Evolutionary conservation across 176 grass and related monocot genomes (phyloP).

Genomic region (Puya raimondii): DNA sequence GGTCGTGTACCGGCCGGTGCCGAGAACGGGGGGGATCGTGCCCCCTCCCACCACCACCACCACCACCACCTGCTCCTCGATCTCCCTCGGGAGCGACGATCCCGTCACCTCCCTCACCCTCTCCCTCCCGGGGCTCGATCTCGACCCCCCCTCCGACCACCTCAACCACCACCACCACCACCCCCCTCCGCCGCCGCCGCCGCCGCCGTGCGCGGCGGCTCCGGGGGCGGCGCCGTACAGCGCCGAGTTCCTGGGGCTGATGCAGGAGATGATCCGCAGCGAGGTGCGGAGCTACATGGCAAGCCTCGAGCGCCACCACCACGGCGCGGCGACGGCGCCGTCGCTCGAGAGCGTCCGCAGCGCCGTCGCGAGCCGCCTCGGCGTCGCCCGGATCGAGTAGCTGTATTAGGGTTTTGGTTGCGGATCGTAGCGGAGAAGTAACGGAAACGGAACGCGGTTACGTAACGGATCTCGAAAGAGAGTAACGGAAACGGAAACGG

Average conservation of each 20-base stretch:
- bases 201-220: background rate
- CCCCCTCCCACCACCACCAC: slow-evolving; percentile 15
- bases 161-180: slow-evolving; percentile 12
- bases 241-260: slow-evolving; percentile 35
- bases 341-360: background rate
- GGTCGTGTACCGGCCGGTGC: slow-evolving; percentile 48
- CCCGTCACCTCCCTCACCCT: slow-evolving; percentile 72
- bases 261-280: slow-evolving; percentile 78
- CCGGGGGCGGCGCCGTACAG: slow-evolving; percentile 13
- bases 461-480: too few relatives aligned
- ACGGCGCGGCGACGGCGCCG: background rate
- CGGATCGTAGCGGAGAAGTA: background rate
- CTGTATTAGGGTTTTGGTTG: background rate
- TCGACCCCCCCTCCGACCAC: slow-evolving; percentile 13
- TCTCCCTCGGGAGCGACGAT: slow-evolving; percentile 31
- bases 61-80: background rate
- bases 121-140: slow-evolving; percentile 45
- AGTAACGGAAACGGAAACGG: too few relatives aligned
- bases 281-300: slow-evolving; percentile 87
- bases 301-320: slow-evolving; percentile 31
- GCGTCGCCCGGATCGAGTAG: background rate
- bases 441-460: too few relatives aligned
- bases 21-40: slow-evolving; percentile 33
- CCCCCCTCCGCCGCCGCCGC: background rate
- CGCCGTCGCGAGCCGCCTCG: background rate